Percentiles rank a stretch among this genome's conserved stretches.
Conservation (phyloP, 2,329 filamentous ascomycete species). For the Fusarium albosuccineum region DNA sequence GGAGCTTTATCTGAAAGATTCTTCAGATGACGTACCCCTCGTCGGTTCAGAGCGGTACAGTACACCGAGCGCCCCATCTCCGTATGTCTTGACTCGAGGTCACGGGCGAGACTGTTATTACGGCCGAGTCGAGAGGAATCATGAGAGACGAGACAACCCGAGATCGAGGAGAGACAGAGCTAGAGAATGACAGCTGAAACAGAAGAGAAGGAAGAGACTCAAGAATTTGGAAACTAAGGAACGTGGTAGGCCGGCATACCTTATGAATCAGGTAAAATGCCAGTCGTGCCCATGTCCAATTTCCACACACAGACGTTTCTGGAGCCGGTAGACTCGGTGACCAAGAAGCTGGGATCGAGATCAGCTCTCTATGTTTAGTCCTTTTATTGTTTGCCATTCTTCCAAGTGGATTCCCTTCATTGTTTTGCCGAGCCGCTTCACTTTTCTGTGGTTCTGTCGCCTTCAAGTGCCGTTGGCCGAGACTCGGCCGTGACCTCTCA, state of each 20-base stretch:
- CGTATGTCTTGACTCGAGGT: conserved; percentile 19
- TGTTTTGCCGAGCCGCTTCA: conserved; percentile 1
- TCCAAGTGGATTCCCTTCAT: conserved; percentile 1
- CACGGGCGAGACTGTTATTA: conserved; percentile 12
- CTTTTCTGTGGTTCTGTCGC: neutral
- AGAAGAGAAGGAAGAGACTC: neutral
- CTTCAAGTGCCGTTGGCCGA: neutral
- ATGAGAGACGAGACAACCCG: neutral
- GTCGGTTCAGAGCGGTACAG: conserved; percentile 2
- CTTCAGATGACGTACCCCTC: conserved; percentile 24
- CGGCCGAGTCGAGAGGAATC: conserved; percentile 4
- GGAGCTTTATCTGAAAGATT: conserved; percentile 17
- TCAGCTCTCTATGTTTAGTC: neutral
- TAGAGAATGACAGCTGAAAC: conserved; percentile 13
- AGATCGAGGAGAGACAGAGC: conserved; percentile 3
- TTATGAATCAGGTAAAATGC: conserved; percentile 37
- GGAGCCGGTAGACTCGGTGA: conserved; percentile 27
- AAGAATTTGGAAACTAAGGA: conserved; percentile 11
- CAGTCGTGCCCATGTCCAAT: conserved; percentile 29
- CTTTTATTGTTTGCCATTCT: neutral
- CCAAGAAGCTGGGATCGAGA: conserved; percentile 27
- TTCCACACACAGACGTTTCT: conserved; percentile 14
- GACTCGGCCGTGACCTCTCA: neutral
- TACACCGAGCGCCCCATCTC: neutral
- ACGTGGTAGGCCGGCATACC: conserved; percentile 20